Base-by-base conservation (phyloP, 2,329 filamentous ascomycete genomes). In the Mollisiaceae sp. region DNA sequence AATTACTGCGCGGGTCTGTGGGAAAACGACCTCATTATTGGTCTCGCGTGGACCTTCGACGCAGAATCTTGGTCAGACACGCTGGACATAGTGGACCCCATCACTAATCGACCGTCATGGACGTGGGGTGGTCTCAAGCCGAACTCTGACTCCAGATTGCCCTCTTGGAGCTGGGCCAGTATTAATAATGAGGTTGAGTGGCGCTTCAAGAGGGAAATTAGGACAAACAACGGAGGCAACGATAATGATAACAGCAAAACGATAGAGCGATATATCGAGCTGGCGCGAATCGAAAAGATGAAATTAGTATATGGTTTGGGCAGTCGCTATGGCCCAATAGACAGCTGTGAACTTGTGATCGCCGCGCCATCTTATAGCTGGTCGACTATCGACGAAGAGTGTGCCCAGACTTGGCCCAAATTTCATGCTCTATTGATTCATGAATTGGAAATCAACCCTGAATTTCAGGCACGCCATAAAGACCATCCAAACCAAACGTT, bases 131-230 rank as follows among this genome's bases (percentile, higher is more conserved):
- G 15, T 18, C 27, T 54, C 11, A 20, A 15, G 12, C 9, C 50
- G 9, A 54, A 54, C 14, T 54, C 50, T 1, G 24, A 54, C 24
- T 18, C 22, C 4, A 27, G 27, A 9, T 15, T 54, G 24, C 50
- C 50, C 6, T 54, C 50, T 2, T 54, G 50, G 50, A 32, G 50
- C 50, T 54, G 50, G 50, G 50, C 50, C 14, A 54, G 50, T n/a
- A 35, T 54, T 35, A 54, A 54, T 27, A 54, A 54, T 15, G 50
- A 54, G 14, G 50, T 54, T 27, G 11, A 54, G 1, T 54, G 50
- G 50, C 45, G 15, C 50, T 32, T 32, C 12, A 32, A 54, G 14
- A 12, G 22, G 18, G 9, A 8, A 18, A 50, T 22, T 8, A 6
- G 8, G 1, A 11, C 18, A 50, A 20, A 50, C 2, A 22, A n/a